phyloP scores from a whole-genome alignment of 441 rosid genomes.

The Erodium moschatum region DNA sequence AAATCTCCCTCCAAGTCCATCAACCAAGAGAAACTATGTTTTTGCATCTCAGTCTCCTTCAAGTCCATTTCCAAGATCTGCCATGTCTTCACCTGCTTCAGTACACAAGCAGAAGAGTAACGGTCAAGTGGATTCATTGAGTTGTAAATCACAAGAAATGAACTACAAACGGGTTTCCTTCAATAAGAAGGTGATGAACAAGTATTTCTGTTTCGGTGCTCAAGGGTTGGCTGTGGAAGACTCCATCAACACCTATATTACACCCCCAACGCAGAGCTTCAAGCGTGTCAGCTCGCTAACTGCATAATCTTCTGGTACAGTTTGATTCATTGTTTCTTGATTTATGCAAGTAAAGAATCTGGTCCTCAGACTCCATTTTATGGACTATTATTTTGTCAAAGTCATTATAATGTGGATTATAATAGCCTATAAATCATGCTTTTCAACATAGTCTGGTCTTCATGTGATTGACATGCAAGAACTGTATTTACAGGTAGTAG shows the following conservation, averaged over 20 bases:
- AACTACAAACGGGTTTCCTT: conserved; percentile 29
- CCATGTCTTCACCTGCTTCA: conserved; percentile 28
- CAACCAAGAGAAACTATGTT: conserved; percentile 51
- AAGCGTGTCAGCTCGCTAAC: conserved; percentile 41
- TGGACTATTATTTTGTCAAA: too few relatives aligned
- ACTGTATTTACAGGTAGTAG: too few relatives aligned
- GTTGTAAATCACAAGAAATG: conserved; percentile 1
- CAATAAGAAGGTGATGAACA: conserved; percentile 49
- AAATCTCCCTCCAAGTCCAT: conserved; percentile 59
- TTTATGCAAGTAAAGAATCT: too few relatives aligned
- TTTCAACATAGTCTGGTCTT: too few relatives aligned
- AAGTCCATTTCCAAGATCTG: conserved; percentile 31
- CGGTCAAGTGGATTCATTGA: too few relatives aligned
- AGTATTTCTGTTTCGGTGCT: conserved; percentile 60
- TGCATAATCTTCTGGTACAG: conserved; percentile 18
- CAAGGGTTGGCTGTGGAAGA: conserved; percentile 48
- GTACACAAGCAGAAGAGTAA: too few relatives aligned
- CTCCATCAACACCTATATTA: conserved; percentile 21
- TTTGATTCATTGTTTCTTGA: too few relatives aligned
- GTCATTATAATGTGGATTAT: too few relatives aligned
- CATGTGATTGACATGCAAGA: too few relatives aligned
- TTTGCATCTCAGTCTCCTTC: conserved; percentile 41
- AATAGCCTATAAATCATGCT: too few relatives aligned
- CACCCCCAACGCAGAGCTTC: conserved; percentile 26
- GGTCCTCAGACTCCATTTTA: too few relatives aligned